Base-by-base conservation (phyloP, 495 filamentous ascomycete species). In the Polyplosphaeria fusca region DNA sequence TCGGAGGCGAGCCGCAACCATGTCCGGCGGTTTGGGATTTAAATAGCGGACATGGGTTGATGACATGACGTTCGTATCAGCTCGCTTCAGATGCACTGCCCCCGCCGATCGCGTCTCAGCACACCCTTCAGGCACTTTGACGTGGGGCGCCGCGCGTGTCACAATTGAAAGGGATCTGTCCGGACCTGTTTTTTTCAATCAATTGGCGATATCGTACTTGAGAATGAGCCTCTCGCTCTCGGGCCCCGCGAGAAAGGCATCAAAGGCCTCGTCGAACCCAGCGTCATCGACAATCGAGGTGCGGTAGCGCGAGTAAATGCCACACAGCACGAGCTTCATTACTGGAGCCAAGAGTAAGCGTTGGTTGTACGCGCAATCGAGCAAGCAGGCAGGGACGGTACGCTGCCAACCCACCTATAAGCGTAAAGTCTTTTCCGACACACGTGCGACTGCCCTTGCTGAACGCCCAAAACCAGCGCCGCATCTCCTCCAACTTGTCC, bases 381-480 rank as follows among this genome's bases (percentile, higher is more conserved):
- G 18, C 5, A 35, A 35, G 7, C 30, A 35, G n/a, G n/a, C n/a
- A n/a, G n/a, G n/a, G n/a, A 35, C 30, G 30, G 30, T 35, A 7
- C 30, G 7, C 30, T 14, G 14, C 30, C 25, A 38, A 50, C 54
- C 47, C 35, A 58, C 54, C 38, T 20, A 58, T 32, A 1, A 58
- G 4, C 4, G 47, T 30, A 25, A 50, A 58, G 11, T 58, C 54
- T 22, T 58, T 58, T 16, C 54, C 54, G 28, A 51, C 35, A 38
- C 54, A 58, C 1, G n/a, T 23, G 13, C 54, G 45, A 45, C 45
- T 50, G 5, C 54, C 54, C 45, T 48, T 48, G 20, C 37, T 37
- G 27, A 58, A 58, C 46, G 46, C 45, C 38, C 45, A 58, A 26
- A 58, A 50, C 54, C 54, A 58, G 2, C 23, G 13, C 18, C 46